phyloP scores from a whole-genome alignment of 1,284 basidiomycete species.

The Leccinum ponderosum region DNA sequence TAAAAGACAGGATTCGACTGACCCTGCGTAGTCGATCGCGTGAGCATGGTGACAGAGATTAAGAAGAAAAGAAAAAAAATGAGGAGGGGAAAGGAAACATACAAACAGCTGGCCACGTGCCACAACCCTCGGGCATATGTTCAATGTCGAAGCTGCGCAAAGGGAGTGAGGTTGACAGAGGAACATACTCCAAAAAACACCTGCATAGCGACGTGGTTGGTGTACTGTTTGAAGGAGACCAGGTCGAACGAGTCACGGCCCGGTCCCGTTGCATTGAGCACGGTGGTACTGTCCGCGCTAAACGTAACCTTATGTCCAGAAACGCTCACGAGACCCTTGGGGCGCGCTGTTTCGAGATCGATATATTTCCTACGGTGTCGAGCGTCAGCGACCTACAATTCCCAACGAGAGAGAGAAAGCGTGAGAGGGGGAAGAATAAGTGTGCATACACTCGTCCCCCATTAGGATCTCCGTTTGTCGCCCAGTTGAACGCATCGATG shows the following conservation, averaged over 20 bases:
- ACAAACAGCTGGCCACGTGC: conserved; percentile 41
- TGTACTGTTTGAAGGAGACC: conserved; percentile 31
- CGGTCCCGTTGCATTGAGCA: conserved; percentile 26
- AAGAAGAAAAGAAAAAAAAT: not conserved
- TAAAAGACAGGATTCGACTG: conserved; percentile 4
- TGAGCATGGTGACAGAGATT: not conserved
- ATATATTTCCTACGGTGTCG: conserved; percentile 14
- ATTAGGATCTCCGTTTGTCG: conserved; percentile 13
- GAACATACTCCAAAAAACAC: conserved; percentile 1
- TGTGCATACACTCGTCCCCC: conserved; percentile 19
- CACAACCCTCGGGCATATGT: conserved; percentile 42
- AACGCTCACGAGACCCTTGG: conserved; percentile 17
- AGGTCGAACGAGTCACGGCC: conserved; percentile 39
- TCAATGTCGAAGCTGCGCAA: conserved; percentile 35
- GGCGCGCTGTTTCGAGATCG: conserved; percentile 10
- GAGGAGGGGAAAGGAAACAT: conserved; percentile 1
- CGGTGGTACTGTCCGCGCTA: conserved; percentile 18
- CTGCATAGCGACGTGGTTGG: conserved; percentile 37
- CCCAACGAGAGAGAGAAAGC: not conserved
- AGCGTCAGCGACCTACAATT: not conserved
- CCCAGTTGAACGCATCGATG: conserved; percentile 19
- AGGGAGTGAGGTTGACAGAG: not conserved
- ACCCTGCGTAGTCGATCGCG: conserved; percentile 17
- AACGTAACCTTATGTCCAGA: conserved; percentile 16
- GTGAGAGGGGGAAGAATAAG: not conserved